These are phyloP conservation scores for Murraya koenigii DNA, from an alignment of 345 rosid genomes.

Conservation along the genomic window DNA sequence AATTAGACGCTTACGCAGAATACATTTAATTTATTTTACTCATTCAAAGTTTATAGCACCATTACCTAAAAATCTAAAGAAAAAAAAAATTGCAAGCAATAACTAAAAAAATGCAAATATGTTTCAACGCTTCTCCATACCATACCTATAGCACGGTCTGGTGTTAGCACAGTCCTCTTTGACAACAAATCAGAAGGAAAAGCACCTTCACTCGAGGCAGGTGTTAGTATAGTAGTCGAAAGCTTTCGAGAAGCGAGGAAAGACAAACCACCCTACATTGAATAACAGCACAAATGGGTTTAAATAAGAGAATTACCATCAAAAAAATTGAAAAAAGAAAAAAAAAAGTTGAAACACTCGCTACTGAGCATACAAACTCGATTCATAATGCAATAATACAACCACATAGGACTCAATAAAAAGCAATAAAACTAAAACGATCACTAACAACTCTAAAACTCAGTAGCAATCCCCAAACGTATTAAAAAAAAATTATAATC, in stretches of 20 bases:
- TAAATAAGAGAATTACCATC: background rate
- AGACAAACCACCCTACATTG: conserved; percentile 41
- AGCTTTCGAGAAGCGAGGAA: conserved; percentile 42
- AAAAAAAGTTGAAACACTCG: background rate
- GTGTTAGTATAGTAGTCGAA: conserved; percentile 54
- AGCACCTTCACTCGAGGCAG: conserved; percentile 45
- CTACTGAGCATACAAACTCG: background rate
- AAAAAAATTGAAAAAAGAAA: background rate
- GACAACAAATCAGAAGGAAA: conserved; percentile 68
- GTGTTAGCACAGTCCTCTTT: conserved; percentile 36
- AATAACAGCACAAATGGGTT: background rate
- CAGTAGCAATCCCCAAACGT: too few relatives aligned
- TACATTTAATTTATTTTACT: background rate
- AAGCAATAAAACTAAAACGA: background rate
- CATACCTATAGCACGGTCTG: conserved; percentile 63
- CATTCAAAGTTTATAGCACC: background rate
- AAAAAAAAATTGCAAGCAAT: background rate
- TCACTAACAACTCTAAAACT: background rate
- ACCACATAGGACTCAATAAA: background rate
- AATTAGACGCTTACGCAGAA: background rate
- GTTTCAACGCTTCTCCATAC: conserved; percentile 17
- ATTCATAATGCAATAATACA: background rate
- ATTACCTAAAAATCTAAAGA: background rate
- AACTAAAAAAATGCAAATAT: background rate
- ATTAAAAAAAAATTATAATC: background rate